phyloP scores from a whole-genome alignment of 2,329 filamentous ascomycete species.

The Cercospora brassicicola region DNA sequence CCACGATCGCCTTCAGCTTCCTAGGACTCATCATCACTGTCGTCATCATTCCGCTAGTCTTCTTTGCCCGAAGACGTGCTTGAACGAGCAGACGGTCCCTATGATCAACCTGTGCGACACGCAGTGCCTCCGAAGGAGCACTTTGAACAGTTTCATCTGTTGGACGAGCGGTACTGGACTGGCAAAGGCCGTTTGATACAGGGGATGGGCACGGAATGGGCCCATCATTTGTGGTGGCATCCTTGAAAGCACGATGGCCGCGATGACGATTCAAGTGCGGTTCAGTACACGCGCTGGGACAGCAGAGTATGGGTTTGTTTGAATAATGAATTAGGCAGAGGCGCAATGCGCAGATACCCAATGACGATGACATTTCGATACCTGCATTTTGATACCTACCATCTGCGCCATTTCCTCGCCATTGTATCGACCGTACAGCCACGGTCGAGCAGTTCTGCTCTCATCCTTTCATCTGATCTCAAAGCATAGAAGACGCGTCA shows the following conservation, averaged over 20 bases:
- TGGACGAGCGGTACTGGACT: neutral
- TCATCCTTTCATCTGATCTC: neutral
- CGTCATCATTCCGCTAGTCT: slow-evolving; percentile 9
- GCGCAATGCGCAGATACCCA: neutral
- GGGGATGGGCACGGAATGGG: neutral
- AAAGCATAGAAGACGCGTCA: neutral
- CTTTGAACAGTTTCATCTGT: neutral
- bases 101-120: neutral
- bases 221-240: neutral
- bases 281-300: neutral
- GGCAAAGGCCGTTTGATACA: neutral
- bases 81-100: neutral
- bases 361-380: neutral
- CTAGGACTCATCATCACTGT: slow-evolving; percentile 14
- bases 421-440: neutral
- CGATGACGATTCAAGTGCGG: neutral
- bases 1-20: slow-evolving; percentile 22
- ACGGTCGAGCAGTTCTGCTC: neutral
- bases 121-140: neutral
- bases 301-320: neutral
- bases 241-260: neutral
- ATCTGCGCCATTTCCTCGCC: neutral
- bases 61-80: slow-evolving; percentile 9
- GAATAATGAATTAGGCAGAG: neutral
- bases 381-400: neutral